A percentile compares a stretch with the other conserved stretches of the same genome.
Conservation (phyloP, 2,329 filamentous ascomycete genomes). For the Pseudogymnoascus pannorum region DNA sequence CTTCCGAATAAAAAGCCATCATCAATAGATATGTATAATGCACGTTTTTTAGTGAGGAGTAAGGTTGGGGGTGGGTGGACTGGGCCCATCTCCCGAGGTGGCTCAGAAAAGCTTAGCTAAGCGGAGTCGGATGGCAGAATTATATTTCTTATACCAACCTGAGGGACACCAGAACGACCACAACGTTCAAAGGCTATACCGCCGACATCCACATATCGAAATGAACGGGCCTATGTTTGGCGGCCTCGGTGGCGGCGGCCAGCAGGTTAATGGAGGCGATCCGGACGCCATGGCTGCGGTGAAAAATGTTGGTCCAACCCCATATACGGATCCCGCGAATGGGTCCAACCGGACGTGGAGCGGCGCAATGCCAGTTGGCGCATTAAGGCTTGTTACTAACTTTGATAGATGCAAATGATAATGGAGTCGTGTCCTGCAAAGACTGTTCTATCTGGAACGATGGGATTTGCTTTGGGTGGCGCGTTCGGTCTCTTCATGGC, state of each 20-base stretch:
- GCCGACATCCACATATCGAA: neutral
- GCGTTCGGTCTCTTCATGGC: slow-evolving; percentile 98
- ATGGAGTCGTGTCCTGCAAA: slow-evolving; percentile 95
- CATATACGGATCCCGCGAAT: neutral
- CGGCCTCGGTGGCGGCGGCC: slow-evolving; percentile 13
- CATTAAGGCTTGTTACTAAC: slow-evolving; percentile 8
- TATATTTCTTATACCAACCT: neutral
- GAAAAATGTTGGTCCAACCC: slow-evolving; percentile 23
- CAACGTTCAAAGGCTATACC: neutral
- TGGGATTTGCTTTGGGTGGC: slow-evolving; percentile 90
- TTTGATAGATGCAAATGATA: slow-evolving; percentile 26
- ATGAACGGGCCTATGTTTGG: slow-evolving; percentile 24
- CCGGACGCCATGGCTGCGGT: slow-evolving; percentile 26
- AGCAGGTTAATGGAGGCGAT: slow-evolving; percentile 17
- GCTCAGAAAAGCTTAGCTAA: slow-evolving; percentile 9
- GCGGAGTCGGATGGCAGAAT: slow-evolving; percentile 7
- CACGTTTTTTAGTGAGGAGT: neutral
- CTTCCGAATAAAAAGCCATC: neutral
- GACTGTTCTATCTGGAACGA: slow-evolving; percentile 79
- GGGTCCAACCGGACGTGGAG: neutral
- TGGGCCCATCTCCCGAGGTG: neutral
- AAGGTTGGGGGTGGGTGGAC: neutral
- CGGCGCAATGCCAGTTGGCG: neutral
- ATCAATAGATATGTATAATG: neutral
- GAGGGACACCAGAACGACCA: neutral